A percentile compares a stretch with the other conserved stretches of the same genome.
phyloP scores from a whole-genome alignment of 352 stramenopile species.

The Phytopythium litorale region DNA sequence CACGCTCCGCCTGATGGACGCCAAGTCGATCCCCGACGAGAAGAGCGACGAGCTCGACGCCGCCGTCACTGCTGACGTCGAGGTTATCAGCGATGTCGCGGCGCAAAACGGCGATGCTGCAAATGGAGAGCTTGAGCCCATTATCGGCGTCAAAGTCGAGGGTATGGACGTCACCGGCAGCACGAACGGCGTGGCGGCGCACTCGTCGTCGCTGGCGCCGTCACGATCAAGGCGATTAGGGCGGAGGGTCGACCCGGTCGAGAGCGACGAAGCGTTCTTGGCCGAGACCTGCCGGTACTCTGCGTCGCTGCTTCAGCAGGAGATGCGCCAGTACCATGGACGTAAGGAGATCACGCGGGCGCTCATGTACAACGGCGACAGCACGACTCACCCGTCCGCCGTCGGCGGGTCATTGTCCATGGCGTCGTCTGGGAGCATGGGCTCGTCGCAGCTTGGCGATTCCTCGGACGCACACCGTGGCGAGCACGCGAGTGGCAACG shows the following conservation, averaged over 20 bases:
- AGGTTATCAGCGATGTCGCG: background rate
- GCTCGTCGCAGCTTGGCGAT: conserved; percentile 1
- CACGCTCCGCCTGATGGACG: conserved; percentile 66
- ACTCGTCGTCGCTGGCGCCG: background rate
- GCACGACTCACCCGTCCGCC: background rate
- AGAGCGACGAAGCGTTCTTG: conserved; percentile 51
- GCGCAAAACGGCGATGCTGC: background rate
- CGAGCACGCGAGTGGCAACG: background rate
- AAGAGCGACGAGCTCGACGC: conserved; percentile 7
- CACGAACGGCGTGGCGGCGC: conserved; percentile 18
- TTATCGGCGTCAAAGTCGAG: conserved; percentile 3
- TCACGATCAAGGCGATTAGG: background rate
- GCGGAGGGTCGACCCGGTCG: conserved; percentile 6
- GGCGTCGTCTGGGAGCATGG: conserved; percentile 10
- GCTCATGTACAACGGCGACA: conserved; percentile 36
- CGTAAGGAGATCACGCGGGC: conserved; percentile 63
- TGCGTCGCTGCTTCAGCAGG: conserved; percentile 72
- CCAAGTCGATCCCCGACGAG: conserved; percentile 28
- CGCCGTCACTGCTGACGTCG: conserved; percentile 5
- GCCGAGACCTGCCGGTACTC: conserved; percentile 64
- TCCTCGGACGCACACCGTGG: background rate
- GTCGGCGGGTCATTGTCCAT: conserved; percentile 15
- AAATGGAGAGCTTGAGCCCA: background rate
- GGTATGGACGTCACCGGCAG: conserved; percentile 18
- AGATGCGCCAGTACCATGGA: conserved; percentile 73